A percentile compares a stretch with the other conserved stretches of the same genome.
Conservation (phyloP, 2,329 filamentous ascomycete genomes). For the Oidium heveae region DNA sequence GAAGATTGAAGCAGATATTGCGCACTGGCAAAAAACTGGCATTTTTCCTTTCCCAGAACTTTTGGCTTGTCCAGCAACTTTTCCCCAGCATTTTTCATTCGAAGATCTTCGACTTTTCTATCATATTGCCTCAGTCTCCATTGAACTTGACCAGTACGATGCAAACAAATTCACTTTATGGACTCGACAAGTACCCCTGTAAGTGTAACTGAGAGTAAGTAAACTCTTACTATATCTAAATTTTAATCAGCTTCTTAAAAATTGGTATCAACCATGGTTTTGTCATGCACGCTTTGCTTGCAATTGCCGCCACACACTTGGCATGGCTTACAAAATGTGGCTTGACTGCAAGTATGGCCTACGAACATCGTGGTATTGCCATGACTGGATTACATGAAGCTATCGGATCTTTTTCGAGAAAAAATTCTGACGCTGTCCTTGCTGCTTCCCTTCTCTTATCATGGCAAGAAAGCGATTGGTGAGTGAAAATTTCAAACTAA, state of each 20-base stretch:
- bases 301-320: slow-evolving; percentile 85
- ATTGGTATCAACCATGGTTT: slow-evolving; percentile 63
- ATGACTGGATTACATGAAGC: slow-evolving; percentile 73
- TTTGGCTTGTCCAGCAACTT: slow-evolving; percentile 47
- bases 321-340: slow-evolving; percentile 70
- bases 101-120: slow-evolving; percentile 75
- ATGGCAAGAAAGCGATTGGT: slow-evolving; percentile 95
- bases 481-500: slow-evolving; percentile 18
- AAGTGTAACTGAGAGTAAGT: slow-evolving; percentile 18
- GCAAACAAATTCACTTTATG: slow-evolving; percentile 73
- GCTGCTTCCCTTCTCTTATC: slow-evolving; percentile 78
- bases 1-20: slow-evolving; percentile 57
- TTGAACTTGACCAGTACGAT: slow-evolving; percentile 52
- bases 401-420: slow-evolving; percentile 59
- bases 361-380: slow-evolving; percentile 67
- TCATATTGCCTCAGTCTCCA: slow-evolving; percentile 66
- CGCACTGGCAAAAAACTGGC: slow-evolving; percentile 62
- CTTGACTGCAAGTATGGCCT: slow-evolving; percentile 67
- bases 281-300: slow-evolving; percentile 82
- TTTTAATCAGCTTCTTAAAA: slow-evolving; percentile 39
- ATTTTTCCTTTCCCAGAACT: slow-evolving; percentile 68
- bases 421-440: slow-evolving; percentile 74
- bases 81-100: slow-evolving; percentile 45
- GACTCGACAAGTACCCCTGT: slow-evolving; percentile 84
- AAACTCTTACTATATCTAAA: neutral